Base-by-base conservation (phyloP, 805 yeast genomes). In the Lachancea mirantina region DNA sequence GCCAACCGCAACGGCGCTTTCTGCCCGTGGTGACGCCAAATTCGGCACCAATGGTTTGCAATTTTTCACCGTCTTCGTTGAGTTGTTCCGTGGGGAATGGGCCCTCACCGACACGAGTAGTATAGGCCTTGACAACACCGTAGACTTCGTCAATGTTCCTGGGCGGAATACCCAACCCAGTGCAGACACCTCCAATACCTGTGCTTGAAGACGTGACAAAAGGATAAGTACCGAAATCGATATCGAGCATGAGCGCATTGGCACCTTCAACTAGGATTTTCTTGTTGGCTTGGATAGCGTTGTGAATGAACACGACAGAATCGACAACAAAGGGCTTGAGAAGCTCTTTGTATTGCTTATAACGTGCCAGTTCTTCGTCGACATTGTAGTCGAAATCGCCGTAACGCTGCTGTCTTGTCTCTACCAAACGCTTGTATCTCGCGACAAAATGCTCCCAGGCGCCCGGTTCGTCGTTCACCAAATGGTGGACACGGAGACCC, bases 1-100 rank as follows among this genome's bases (percentile, higher is more conserved):
- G 76, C 98, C 98, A 92, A 37, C 98, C 98, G 62, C 98, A 92
- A 66, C 98, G 79, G 70, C 98, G 83, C 73, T 88, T 87, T 68
- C 98, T 80, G 47, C 98, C 98, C 22, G 98, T 92, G 43, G 98
- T 92, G 48, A 92, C 98, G 64, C 98, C 98, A 52, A 58, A 84
- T 65, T 92, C 98, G 38, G 88, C 95, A 52, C 98, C 98, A 42
- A 92, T 84, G 26, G 70, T 64, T 62, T 92, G 98, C 55, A 92
- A 70, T 45, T 76, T 74, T 51, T 83, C 94, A 54, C 98, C 98
- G 29, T 67, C 75, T 22, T 65, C 77, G 60, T 89, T 87, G 57
- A 88, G 72, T 60, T 88, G 97, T 65, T 92, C 98, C 36, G 97
- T 80, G 41, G 98, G 96, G 82, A 92, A 92, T 19, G 98, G 98